Conservation (phyloP, 805 yeast genomes). For the Hanseniaspora nectarophila region DNA sequence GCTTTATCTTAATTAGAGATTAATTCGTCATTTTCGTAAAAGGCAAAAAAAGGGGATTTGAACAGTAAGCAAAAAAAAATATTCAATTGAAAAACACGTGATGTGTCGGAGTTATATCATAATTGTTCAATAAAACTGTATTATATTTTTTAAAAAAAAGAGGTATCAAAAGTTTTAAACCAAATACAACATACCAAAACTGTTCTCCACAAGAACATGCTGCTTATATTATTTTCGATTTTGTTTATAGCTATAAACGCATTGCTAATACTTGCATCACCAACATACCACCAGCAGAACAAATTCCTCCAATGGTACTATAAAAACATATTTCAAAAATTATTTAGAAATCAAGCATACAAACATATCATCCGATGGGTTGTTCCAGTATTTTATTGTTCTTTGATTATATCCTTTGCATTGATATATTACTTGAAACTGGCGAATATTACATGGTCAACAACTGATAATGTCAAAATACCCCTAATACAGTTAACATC, state of each 20-base stretch:
- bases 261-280: constrained; percentile 3
- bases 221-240: not conserved
- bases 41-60: too few species aligned
- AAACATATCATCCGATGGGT: constrained; percentile 20
- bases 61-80: too few species aligned
- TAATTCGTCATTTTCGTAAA: too few species aligned
- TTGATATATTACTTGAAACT: not conserved
- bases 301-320: constrained; percentile 23
- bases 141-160: too few species aligned
- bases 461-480: not conserved
- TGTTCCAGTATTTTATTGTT: constrained; percentile 25
- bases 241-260: not conserved
- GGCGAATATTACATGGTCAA: not conserved
- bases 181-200: too few species aligned
- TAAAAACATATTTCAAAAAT: constrained; percentile 21
- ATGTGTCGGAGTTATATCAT: too few species aligned
- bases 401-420: constrained; percentile 17
- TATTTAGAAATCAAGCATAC: constrained; percentile 19
- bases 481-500: constrained; percentile 15
- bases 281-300: not conserved
- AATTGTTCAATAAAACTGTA: too few species aligned
- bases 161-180: too few species aligned
- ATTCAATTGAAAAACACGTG: too few species aligned
- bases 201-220: not conserved
- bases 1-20: too few species aligned